phyloP scores from a whole-genome alignment of 2,329 filamentous ascomycete species.

The Ceratocystis cacaofunesta region DNA sequence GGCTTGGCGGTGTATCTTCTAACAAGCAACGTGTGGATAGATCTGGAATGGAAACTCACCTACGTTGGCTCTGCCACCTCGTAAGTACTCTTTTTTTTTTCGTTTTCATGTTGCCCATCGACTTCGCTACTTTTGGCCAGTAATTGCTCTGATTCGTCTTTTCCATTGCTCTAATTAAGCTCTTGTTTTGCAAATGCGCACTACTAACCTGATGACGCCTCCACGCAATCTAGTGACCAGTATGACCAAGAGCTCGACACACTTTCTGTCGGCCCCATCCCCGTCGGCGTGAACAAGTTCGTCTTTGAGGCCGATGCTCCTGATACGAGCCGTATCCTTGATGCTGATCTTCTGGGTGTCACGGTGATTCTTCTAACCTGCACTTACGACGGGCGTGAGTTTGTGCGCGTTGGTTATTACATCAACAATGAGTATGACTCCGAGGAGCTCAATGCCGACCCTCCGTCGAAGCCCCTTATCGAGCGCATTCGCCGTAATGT shows the following conservation, averaged over 20 bases:
- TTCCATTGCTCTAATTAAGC: constrained; percentile 18
- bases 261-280: constrained; percentile 91
- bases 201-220: background rate
- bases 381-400: constrained; percentile 90
- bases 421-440: constrained; percentile 98
- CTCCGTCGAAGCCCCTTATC: constrained; percentile 79
- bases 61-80: constrained; percentile 97
- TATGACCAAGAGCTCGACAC: constrained; percentile 98
- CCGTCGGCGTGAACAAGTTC: constrained; percentile 96
- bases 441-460: constrained; percentile 75
- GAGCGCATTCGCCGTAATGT: constrained; percentile 88
- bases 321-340: constrained; percentile 77
- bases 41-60: constrained; percentile 98
- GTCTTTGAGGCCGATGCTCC: constrained; percentile 91
- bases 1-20: constrained; percentile 17
- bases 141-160: constrained; percentile 11
- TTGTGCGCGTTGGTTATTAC: constrained; percentile 96
- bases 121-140: no score
- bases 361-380: constrained; percentile 94
- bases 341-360: constrained; percentile 89
- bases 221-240: constrained; percentile 49
- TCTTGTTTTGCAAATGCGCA: constrained; percentile 17
- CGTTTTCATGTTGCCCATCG: constrained; percentile 10
- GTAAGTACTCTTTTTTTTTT: constrained; percentile 38
- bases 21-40: constrained; percentile 31